Base-by-base conservation (phyloP, 1,284 basidiomycete genomes). In the Mixia osmundae region DNA sequence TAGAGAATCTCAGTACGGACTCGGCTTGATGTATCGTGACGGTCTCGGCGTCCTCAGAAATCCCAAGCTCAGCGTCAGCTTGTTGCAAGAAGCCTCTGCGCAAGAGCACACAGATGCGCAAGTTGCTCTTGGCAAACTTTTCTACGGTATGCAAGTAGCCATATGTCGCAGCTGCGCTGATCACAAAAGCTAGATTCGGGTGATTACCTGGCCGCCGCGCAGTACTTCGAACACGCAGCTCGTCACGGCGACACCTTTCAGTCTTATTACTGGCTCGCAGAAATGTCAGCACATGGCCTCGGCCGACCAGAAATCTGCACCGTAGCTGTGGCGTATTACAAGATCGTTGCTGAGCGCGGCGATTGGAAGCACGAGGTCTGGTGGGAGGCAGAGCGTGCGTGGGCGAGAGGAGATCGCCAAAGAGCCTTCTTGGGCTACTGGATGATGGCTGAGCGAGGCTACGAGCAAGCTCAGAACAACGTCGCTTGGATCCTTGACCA, bases 381-480 rank as follows among this genome's bases (percentile, higher is more conserved):
- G 19, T 62, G 67, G 30, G 76, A 85, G 18, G 83, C 79, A 1
- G 80, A 89, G 52, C 60, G 64, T 36, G 68, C 71, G 7, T 85
- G 83, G 77, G 64, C 66, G 48, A 61, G 67, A 4, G 75, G 69
- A 2, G 72, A 74, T 6, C 65, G 71, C 37, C 52, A 54, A 52
- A 57, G 42, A 38, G 76, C 77, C 2, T 68, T 91, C 58, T 58
- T 91, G n/a, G 71, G 76, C 33, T 94, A 85, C 78, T 85, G 78
- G 74, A 67, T 91, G 36, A 76, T 83, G 24, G 82, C 82, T 4
- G 91, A 97, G 59, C 63, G 78, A 45, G 91, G 91, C 0, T 74
- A 69, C 36, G 89, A 97, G 56, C 66, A 74, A 25, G 89, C 82
- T 2, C 87, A 95, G 61, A 95, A 87, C 55, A 97, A 97, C 50